Evolutionary conservation across 2,329 filamentous ascomycete genomes (phyloP), one percentile per base, ranked within the genome.

Genomic region (Chaetomium globosum): DNA sequence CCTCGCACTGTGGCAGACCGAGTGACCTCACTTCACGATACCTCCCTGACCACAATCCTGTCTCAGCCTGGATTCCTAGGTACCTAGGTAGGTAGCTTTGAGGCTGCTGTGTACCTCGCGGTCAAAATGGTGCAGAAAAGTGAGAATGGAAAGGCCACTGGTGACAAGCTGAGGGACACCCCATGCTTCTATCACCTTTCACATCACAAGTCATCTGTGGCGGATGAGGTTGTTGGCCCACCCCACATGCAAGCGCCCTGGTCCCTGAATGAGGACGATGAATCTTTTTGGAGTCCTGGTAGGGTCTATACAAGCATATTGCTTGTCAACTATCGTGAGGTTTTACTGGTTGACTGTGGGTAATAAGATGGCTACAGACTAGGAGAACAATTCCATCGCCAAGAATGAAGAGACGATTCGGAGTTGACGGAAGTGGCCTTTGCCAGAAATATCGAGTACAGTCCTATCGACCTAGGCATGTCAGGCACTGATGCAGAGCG

Each of bases 401-500:
- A 10, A 48, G 4, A 19, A 1, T 19, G 8, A 21, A 12, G n/a
- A 10, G 46, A 48, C n/a, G 46, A 43, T 16, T 12, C 33, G 33
- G 46, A 23, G n/a, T 48, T 1, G 46, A 48, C 46, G 46, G 39
- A 43, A n/a, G 39, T 43, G 39, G 16, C 39, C 39, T 43, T 5
- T 43, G 13, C 39, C 39, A 43, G 16, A 43, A 19, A 19, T 19
- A 43, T 43, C 39, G 39, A 43, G 16, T 2, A 26, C 26, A n/a
- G n/a, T n/a, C n/a, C 26, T 43, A 19, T 43, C 2, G 39, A 46
- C 16, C 36, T 64, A 64, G 62, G 62, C 62, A 64, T 56, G 62
- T 43, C 51, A 64, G 56, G 62, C 57, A 55, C 51, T 26, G 63
- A 61, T 65, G 59, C 63, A 58, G 58, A 65, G 63, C 63, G 63